Base-by-base conservation (phyloP, 2,329 filamentous ascomycete species). In the Fusarium liriodendri region DNA sequence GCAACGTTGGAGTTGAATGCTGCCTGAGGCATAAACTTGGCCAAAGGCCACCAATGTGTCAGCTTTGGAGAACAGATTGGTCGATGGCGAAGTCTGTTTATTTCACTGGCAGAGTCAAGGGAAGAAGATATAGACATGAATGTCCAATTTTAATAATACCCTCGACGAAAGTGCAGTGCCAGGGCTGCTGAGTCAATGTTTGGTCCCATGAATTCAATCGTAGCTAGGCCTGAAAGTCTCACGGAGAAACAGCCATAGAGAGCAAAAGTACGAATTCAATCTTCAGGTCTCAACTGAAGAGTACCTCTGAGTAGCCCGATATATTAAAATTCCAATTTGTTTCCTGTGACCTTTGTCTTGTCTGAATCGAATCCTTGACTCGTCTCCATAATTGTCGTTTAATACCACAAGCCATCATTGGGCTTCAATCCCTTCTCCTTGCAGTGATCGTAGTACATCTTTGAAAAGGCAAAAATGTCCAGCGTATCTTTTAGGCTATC, bases 401-500 rank as follows among this genome's bases (percentile, higher is more conserved):
- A 29, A 32, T 74, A 66, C 71, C 71, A 73, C 14, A 73, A 29
- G 6, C 47, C 40, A 42, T 73, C 71, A 1, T 74, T 74, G 4
- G 71, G 71, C 71, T 73, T 71, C 18, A 73, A 55, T 6, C 71
- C 67, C 50, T 73, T 52, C 40, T 71, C 55, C 67, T 73, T 62
- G 60, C 71, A 73, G 54, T 73, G 4, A 11, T 73, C 71, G 2
- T 73, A 73, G 60, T 73, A 73, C 67, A 73, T 1, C 71, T 73
- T 73, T 14, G 67, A 61, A 45, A 78, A 77, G 68, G 74, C 74
- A 29, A 78, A 78, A 18, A 78, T 29, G 40, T 78, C 76, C 4
- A 78, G 52, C 1, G 74, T 67, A 14, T 72, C 69, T 60, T 76
- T 76, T 40, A 78, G 20, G 32, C 61, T 76, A 54, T 76, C 76